Evolutionary conservation across 306 rosid genomes (phyloP), one percentile per base, ranked within the genome.

Genomic region (Casuarina cunninghamiana): DNA sequence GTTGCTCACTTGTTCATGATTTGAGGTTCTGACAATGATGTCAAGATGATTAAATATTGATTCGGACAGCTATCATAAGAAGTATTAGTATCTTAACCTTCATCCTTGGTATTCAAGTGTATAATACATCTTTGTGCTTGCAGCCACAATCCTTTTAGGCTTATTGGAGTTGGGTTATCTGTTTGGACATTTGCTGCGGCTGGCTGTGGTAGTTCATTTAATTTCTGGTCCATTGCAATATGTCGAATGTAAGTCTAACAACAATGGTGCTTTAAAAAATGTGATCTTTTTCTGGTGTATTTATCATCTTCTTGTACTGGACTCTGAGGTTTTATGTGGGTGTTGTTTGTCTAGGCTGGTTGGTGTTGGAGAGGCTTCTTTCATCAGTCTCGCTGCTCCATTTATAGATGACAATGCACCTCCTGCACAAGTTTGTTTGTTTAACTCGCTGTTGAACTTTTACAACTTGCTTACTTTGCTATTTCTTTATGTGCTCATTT

Each of bases 311-410:
- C 50, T 68, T 42, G 77, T 80, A 26, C 69, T 73, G 49, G 46
- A 79, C 57, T 54, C 17, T 75, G 68, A 78, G 63, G 80, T 68
- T 50, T 65, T 75, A 65, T 49, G 60, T 68, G 66, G 16, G 3
- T 58, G 58, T 75, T 83, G 38, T 72, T 75, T 68, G 76, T 75
- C 41, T 86, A 95, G 98, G 98, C 86, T 95, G 53, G 97, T 95
- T 43, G 98, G 98, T 75, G 95, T 95, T 43, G 98, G 98, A 39
- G 98, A 95, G 88, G 98, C 98, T 75, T 95, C 98, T 81, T 95
- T 95, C 83, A 89, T 95, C 74, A 95, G 98, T 83, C 96, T 95
- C 60, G 98, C 96, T 4, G 98, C 98, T 65, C 98, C 98, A 44
- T 95, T 90, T 80, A 95, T 95, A 74, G 98, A 95, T 86, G 98